Evolutionary conservation across 1,139 yeast genomes (phyloP).

Genomic region (Protomyces inouyei): DNA sequence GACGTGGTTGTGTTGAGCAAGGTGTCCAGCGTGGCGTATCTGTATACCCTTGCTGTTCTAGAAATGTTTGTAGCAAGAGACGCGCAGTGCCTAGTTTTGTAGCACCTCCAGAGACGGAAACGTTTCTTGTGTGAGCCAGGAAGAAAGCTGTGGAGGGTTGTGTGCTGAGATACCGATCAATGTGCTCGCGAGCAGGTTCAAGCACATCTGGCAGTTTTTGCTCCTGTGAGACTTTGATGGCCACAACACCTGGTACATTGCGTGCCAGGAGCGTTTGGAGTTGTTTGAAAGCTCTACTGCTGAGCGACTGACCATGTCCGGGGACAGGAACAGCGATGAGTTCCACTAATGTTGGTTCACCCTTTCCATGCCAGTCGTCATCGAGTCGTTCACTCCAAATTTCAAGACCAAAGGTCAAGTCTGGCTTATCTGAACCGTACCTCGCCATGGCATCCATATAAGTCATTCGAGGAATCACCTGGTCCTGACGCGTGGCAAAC

Average conservation of each 20-base stretch:
- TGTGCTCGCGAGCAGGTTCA: not conserved
- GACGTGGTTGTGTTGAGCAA: not conserved
- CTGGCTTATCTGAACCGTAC: conserved; percentile 95
- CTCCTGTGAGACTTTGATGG: not conserved
- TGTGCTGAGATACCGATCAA: not conserved
- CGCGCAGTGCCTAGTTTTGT: conserved; percentile 88
- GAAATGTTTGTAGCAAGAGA: conserved; percentile 57
- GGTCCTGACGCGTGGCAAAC: conserved; percentile 4
- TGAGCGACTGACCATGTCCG: not conserved
- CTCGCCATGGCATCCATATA: conserved; percentile 64
- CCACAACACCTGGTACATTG: not conserved
- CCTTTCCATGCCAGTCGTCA: not conserved
- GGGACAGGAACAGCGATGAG: not conserved
- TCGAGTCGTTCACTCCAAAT: conserved; percentile 42
- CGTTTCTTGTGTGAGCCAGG: conserved; percentile 67
- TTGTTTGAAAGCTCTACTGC: not conserved
- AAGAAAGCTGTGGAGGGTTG: conserved; percentile 40
- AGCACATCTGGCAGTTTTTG: not conserved
- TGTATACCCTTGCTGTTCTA: conserved; percentile 42
- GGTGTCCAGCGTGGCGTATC: conserved; percentile 10
- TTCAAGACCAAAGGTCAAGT: conserved; percentile 56
- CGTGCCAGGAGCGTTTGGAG: not conserved
- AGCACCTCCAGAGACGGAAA: conserved; percentile 76
- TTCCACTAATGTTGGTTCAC: not conserved
- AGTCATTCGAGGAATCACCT: conserved; percentile 44